phyloP scores from a whole-genome alignment of 2,329 filamentous ascomycete species.

The Cercospora zeina region DNA sequence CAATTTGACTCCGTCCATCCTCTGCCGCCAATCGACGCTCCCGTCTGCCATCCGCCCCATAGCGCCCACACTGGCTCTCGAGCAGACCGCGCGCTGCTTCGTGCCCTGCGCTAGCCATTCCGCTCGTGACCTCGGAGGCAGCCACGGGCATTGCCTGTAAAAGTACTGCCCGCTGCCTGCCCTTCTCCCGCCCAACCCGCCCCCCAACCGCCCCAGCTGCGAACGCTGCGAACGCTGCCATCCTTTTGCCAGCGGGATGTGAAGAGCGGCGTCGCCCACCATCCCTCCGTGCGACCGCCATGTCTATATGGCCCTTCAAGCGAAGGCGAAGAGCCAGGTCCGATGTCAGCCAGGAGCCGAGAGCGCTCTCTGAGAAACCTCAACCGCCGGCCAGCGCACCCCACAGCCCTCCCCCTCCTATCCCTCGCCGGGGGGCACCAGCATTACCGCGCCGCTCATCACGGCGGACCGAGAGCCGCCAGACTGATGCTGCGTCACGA shows the following conservation, averaged over 20 bases:
- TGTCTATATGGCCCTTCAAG: constrained; percentile 84
- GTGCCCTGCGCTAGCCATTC: constrained; percentile 1
- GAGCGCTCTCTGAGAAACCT: constrained; percentile 55
- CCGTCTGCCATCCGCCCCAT: constrained; percentile 6
- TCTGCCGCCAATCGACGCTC: constrained; percentile 6
- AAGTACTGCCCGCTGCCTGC: neutral
- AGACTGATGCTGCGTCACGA: neutral
- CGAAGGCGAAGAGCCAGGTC: constrained; percentile 56
- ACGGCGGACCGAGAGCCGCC: constrained; percentile 8
- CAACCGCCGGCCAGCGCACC: constrained; percentile 23
- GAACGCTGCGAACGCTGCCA: neutral
- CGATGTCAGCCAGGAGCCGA: constrained; percentile 32
- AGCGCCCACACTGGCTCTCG: constrained; percentile 1
- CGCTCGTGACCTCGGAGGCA: neutral
- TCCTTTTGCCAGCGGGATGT: constrained; percentile 10
- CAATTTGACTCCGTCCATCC: constrained; percentile 6
- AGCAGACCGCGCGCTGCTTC: neutral
- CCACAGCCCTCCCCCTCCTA: constrained; percentile 15
- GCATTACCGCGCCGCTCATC: constrained; percentile 11
- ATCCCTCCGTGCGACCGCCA: constrained; percentile 43
- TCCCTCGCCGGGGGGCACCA: constrained; percentile 32
- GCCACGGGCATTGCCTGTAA: neutral
- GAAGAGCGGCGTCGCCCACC: constrained; percentile 6
- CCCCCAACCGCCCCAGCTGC: neutral
- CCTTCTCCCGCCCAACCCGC: constrained; percentile 3